Evolutionary conservation across 805 yeast species (phyloP).

Genomic region (Hanseniaspora hatyaiensis): DNA sequence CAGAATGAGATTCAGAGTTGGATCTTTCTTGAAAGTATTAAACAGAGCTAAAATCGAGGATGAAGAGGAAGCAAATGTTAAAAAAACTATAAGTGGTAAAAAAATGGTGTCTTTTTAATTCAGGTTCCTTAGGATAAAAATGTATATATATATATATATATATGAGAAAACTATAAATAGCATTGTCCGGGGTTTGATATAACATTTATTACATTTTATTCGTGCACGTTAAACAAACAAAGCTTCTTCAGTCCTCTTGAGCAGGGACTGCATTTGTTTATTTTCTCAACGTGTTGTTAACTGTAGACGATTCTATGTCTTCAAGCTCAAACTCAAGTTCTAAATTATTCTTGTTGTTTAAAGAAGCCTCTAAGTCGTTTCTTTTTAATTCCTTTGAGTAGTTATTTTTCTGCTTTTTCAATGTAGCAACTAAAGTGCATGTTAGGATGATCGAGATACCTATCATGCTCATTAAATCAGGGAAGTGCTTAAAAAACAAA

Average conservation of each 20-base stretch:
- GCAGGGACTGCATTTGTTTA: no score
- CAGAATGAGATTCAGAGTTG: slow-evolving; percentile 92
- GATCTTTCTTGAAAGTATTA: slow-evolving; percentile 85
- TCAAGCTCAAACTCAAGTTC: slow-evolving; percentile 8
- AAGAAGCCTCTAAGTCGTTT: background rate
- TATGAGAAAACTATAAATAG: background rate
- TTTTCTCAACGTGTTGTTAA: background rate
- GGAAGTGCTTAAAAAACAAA: slow-evolving; percentile 58
- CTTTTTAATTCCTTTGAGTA: background rate
- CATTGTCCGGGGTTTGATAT: no score
- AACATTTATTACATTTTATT: no score
- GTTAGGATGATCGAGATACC: slow-evolving; percentile 62
- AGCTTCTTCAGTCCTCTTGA: no score
- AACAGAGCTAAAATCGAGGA: slow-evolving; percentile 95
- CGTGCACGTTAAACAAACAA: no score
- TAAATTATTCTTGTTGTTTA: background rate
- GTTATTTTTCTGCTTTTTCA: slow-evolving; percentile 17
- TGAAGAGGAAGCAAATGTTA: slow-evolving; percentile 44
- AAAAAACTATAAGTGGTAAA: slow-evolving; percentile 22
- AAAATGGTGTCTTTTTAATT: slow-evolving; percentile 23
- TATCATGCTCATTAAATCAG: slow-evolving; percentile 52
- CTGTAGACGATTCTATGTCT: slow-evolving; percentile 1
- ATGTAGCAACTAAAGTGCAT: slow-evolving; percentile 51
- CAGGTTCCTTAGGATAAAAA: background rate
- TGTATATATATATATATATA: background rate